phyloP scores from a whole-genome alignment of 2,329 filamentous ascomycete genomes.

The Metarhizium rileyi region DNA sequence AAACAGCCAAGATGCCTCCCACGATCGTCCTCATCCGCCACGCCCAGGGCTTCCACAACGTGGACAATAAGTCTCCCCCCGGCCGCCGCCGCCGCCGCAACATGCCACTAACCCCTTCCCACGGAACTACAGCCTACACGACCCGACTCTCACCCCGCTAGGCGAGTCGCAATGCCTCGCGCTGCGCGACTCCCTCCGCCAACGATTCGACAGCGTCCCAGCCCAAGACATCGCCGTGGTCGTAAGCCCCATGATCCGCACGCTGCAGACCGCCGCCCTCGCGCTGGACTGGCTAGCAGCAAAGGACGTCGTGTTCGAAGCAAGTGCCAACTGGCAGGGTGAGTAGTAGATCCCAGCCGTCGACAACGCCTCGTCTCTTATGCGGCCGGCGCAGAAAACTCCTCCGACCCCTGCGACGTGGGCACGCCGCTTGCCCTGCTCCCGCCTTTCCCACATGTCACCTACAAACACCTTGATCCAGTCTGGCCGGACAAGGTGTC shows the following conservation, averaged over 20 bases:
- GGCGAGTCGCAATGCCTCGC: constrained; percentile 38
- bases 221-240: constrained; percentile 40
- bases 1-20: constrained; percentile 33
- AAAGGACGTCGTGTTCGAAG: constrained; percentile 41
- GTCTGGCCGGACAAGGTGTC: constrained; percentile 54
- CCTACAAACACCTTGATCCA: constrained; percentile 48
- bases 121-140: constrained; percentile 40
- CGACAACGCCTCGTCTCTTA: neutral
- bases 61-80: constrained; percentile 32
- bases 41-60: constrained; percentile 60
- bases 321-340: constrained; percentile 58
- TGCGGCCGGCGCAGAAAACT: constrained; percentile 33
- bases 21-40: constrained; percentile 78
- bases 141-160: constrained; percentile 40
- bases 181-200: constrained; percentile 32
- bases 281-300: constrained; percentile 49
- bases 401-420: constrained; percentile 50
- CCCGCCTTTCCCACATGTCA: constrained; percentile 40
- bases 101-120: constrained; percentile 7
- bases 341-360: neutral
- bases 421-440: constrained; percentile 39
- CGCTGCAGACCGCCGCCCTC: constrained; percentile 52
- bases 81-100: neutral
- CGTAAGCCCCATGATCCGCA: constrained; percentile 55
- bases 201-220: constrained; percentile 21